phyloP scores from a whole-genome alignment of 768 basidiomycete genomes.

The Amanita jacksonii region DNA sequence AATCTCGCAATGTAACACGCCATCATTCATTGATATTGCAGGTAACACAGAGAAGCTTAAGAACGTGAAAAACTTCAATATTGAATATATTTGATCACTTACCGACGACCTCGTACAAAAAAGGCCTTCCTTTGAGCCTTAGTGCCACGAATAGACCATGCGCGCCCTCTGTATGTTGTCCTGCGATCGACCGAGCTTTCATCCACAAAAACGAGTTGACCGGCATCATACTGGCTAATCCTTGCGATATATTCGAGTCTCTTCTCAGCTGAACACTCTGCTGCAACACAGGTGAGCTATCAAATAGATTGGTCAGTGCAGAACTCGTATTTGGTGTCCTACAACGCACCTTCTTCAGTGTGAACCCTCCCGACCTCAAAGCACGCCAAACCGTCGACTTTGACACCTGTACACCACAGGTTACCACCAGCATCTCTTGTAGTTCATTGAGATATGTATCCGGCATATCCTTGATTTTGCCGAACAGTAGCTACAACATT shows the following conservation, averaged over 20 bases:
- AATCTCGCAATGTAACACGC: conserved; percentile 1
- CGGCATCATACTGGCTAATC: conserved; percentile 12
- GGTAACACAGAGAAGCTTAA: conserved; percentile 1
- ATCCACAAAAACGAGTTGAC: conserved; percentile 25
- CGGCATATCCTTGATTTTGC: conserved; percentile 11
- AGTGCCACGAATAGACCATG: conserved; percentile 18
- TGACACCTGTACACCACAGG: conserved; percentile 14
- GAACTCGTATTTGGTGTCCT: neutral
- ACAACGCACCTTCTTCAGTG: conserved; percentile 4
- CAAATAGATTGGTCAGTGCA: neutral
- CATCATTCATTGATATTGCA: conserved; percentile 1
- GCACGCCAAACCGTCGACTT: conserved; percentile 17
- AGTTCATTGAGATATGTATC: conserved; percentile 23
- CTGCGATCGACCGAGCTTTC: conserved; percentile 20
- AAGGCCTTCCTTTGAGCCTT: neutral
- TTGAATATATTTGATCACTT: conserved; percentile 4
- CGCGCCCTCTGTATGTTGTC: conserved; percentile 15
- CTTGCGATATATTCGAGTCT: conserved; percentile 8
- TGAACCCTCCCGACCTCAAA: conserved; percentile 7
- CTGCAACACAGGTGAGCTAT: conserved; percentile 10
- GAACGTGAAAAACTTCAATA: neutral
- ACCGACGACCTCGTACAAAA: conserved; percentile 3
- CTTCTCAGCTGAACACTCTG: conserved; percentile 13
- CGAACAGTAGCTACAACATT: neutral
- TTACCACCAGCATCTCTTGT: conserved; percentile 13